Evolutionary conservation across 805 yeast genomes (phyloP).

Genomic region (Yarrowia bubula): DNA sequence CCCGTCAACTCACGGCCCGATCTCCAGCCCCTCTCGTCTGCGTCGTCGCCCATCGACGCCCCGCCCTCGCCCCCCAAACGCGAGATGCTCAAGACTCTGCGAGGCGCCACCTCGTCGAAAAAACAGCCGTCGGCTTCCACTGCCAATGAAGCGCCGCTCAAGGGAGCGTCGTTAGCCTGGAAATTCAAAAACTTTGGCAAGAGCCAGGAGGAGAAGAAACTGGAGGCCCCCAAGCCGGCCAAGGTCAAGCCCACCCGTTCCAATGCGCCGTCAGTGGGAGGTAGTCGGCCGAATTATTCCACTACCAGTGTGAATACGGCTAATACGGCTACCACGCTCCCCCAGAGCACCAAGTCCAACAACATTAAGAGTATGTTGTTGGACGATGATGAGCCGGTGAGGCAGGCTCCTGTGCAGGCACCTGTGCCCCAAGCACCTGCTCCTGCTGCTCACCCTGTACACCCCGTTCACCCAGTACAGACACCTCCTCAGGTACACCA

Average conservation of each 20-base stretch:
- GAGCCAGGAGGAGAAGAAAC: constrained; percentile 15
- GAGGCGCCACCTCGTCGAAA: constrained; percentile 24
- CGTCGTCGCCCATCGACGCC: constrained; percentile 21
- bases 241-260: constrained; percentile 19
- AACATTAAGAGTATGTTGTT: constrained; percentile 13
- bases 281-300: background rate
- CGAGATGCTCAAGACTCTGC: constrained; percentile 28
- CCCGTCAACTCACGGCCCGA: constrained; percentile 26
- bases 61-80: constrained; percentile 27
- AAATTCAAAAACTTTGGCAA: constrained; percentile 18
- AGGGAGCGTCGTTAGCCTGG: constrained; percentile 27
- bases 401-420: background rate
- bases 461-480: constrained; percentile 3
- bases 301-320: background rate
- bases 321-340: background rate
- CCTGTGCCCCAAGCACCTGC: background rate
- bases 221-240: constrained; percentile 6
- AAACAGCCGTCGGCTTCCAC: constrained; percentile 12
- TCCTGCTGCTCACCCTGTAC: background rate
- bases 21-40: constrained; percentile 24
- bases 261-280: background rate
- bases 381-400: constrained; percentile 14
- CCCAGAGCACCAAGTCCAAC: constrained; percentile 10
- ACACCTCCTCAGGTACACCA: background rate
- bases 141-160: constrained; percentile 22